phyloP scores from a whole-genome alignment of 78 protist species.

The Dictyostelium intermedium region DNA sequence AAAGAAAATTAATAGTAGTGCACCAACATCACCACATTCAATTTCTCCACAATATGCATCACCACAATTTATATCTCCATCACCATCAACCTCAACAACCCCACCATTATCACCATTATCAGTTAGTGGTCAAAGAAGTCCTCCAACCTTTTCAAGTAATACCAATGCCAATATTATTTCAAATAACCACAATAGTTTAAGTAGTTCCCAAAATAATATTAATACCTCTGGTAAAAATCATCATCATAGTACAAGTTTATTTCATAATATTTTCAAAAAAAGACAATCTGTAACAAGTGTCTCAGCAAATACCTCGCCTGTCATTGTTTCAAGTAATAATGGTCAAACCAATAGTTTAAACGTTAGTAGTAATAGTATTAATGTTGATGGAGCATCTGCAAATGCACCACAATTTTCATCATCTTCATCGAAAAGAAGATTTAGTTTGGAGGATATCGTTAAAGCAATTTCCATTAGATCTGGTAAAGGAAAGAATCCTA shows the following conservation, averaged over 20 bases:
- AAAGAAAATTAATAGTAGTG: background rate
- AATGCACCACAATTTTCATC: background rate
- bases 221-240: background rate
- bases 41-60: background rate
- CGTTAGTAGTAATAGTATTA: background rate
- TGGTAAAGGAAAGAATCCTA: background rate
- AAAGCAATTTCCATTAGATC: background rate
- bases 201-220: slow-evolving; percentile 38
- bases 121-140: slow-evolving; percentile 10
- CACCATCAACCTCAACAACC: background rate
- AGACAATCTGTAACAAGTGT: background rate
- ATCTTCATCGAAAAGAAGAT: slow-evolving; percentile 17
- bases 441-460: slow-evolving; percentile 55
- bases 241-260: slow-evolving; percentile 20
- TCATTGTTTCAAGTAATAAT: background rate
- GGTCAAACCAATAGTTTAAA: background rate
- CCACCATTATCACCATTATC: slow-evolving; percentile 20
- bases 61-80: background rate
- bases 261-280: slow-evolving; percentile 62
- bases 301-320: background rate
- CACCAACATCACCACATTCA: slow-evolving; percentile 5
- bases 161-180: background rate
- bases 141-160: slow-evolving; percentile 23
- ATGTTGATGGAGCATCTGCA: background rate
- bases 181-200: background rate